A percentile compares a stretch with the other conserved stretches of the same genome.
Evolutionary conservation across 2,329 filamentous ascomycete species (phyloP).

Genomic region (Aspergillaceae sp.): DNA sequence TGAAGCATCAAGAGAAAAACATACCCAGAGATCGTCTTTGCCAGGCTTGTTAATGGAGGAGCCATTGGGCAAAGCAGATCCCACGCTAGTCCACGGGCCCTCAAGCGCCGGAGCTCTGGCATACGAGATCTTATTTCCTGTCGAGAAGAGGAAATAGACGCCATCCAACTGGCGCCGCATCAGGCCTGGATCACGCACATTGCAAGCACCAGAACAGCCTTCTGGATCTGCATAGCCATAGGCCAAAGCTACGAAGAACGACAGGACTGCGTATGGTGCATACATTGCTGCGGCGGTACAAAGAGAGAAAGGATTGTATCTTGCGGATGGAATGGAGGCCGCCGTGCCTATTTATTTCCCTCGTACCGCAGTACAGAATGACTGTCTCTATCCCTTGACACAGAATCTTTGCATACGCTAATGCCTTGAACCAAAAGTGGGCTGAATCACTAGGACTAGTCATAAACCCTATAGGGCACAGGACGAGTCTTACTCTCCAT

Average conservation of each 20-base stretch:
- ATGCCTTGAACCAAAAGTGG: no score
- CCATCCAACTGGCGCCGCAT: conserved; percentile 43
- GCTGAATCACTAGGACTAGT: no score
- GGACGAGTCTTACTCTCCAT: no score
- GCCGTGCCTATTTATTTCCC: no score
- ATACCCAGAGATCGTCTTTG: conserved; percentile 43
- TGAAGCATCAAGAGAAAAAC: conserved; percentile 1
- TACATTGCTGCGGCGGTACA: background rate
- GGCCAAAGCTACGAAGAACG: conserved; percentile 15
- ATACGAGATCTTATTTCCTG: conserved; percentile 42
- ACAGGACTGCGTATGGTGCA: conserved; percentile 2
- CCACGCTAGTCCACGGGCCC: conserved; percentile 44
- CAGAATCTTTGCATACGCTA: no score
- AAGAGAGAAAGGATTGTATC: background rate
- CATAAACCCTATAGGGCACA: no score
- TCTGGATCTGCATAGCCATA: conserved; percentile 23
- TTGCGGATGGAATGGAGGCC: background rate
- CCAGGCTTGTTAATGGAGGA: conserved; percentile 38
- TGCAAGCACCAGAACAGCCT: conserved; percentile 25
- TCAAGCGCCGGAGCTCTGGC: conserved; percentile 31
- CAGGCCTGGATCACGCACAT: conserved; percentile 42
- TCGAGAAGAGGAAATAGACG: conserved; percentile 47
- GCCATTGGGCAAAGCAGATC: conserved; percentile 38
- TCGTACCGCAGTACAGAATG: no score
- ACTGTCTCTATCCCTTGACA: no score